These are phyloP conservation scores for Hyphopichia fennica DNA, from an alignment of 1,139 yeast species.

Conservation along the genomic window DNA sequence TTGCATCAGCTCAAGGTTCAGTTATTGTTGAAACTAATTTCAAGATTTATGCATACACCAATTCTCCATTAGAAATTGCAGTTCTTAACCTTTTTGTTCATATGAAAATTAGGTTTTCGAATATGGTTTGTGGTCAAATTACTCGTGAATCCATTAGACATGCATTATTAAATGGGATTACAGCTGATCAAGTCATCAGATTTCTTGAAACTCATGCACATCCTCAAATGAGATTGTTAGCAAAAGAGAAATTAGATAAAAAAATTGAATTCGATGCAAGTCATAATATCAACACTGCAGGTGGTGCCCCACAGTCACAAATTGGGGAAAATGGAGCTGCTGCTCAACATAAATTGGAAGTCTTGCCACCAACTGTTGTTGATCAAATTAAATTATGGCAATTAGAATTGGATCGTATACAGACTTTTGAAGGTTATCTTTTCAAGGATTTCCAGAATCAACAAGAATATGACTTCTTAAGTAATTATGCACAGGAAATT, in stretches of 20 bases:
- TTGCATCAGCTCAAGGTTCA: slow-evolving; percentile 51
- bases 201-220: slow-evolving; percentile 92
- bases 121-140: slow-evolving; percentile 90
- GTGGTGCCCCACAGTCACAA: slow-evolving; percentile 41
- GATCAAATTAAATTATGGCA: slow-evolving; percentile 98
- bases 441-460: slow-evolving; percentile 82
- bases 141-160: slow-evolving; percentile 88
- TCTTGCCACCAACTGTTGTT: slow-evolving; percentile 91
- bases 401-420: slow-evolving; percentile 88
- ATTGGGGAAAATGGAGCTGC: slow-evolving; percentile 20
- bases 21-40: slow-evolving; percentile 91
- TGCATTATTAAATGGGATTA: slow-evolving; percentile 85
- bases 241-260: slow-evolving; percentile 66
- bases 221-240: slow-evolving; percentile 78
- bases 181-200: slow-evolving; percentile 90
- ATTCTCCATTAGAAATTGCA: slow-evolving; percentile 94
- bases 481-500: slow-evolving; percentile 81
- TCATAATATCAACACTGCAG: slow-evolving; percentile 53
- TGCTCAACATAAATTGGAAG: slow-evolving; percentile 52
- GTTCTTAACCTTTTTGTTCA: slow-evolving; percentile 85
- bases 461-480: slow-evolving; percentile 72
- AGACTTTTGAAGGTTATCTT: slow-evolving; percentile 82
- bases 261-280: slow-evolving; percentile 66
- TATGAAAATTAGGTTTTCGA: slow-evolving; percentile 78
- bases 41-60: slow-evolving; percentile 89